These are phyloP conservation scores for Kazachstania martiniae DNA, from an alignment of 805 yeast genomes.

Conservation along the genomic window DNA sequence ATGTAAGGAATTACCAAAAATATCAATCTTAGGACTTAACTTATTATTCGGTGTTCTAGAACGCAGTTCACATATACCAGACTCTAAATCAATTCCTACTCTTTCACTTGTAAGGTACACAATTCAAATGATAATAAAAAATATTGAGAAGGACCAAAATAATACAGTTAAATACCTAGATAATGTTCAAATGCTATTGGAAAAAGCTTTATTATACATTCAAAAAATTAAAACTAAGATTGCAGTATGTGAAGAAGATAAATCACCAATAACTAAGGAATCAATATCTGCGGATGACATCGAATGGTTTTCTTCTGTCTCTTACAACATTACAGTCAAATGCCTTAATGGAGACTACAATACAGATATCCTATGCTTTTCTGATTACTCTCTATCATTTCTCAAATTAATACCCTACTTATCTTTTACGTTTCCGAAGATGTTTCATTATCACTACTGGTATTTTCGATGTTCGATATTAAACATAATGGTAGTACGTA, in stretches of 20 bases:
- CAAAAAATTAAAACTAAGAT: conserved; percentile 9
- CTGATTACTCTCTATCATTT: conserved; percentile 8
- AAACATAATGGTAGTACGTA: neutral
- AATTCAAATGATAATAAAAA: conserved; percentile 24
- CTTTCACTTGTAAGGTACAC: conserved; percentile 22
- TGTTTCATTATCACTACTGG: conserved; percentile 22
- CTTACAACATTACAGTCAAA: conserved; percentile 25
- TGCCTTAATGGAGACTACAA: conserved; percentile 8
- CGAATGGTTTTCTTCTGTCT: conserved; percentile 32
- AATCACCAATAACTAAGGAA: conserved; percentile 1
- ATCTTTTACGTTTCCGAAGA: conserved; percentile 12
- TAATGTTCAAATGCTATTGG: conserved; percentile 4
- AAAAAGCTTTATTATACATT: conserved; percentile 6
- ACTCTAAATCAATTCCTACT: conserved; percentile 12
- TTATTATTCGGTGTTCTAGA: conserved; percentile 20
- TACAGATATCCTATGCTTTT: too few species aligned
- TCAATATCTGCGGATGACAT: conserved; percentile 26
- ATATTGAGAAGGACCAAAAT: conserved; percentile 9
- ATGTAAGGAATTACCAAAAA: conserved; percentile 15
- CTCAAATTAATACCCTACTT: conserved; percentile 11
- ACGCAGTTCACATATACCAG: conserved; percentile 1
- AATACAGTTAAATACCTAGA: conserved; percentile 1
- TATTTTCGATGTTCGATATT: conserved; percentile 10
- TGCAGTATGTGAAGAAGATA: neutral
- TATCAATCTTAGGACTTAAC: conserved; percentile 20